Percentiles rank a stretch among this genome's conserved stretches.
phyloP scores from a whole-genome alignment of 768 basidiomycete genomes.

The Suillus discolor region DNA sequence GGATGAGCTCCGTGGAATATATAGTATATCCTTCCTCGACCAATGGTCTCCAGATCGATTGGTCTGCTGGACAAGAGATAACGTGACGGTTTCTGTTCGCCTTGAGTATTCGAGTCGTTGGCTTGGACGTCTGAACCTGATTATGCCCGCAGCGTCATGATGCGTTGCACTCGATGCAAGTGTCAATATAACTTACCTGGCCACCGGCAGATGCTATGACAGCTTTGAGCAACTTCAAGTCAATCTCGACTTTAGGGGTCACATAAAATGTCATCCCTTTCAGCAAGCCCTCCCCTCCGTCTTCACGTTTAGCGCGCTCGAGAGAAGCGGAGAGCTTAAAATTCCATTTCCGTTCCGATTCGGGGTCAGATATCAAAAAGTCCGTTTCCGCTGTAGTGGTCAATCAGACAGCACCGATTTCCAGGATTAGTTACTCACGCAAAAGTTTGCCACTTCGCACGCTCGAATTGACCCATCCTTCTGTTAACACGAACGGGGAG shows the following conservation, averaged over 20 bases:
- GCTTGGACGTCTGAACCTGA: constrained; percentile 48
- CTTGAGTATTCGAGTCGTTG: constrained; percentile 57
- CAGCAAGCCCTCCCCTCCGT: constrained; percentile 55
- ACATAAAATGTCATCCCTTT: constrained; percentile 72
- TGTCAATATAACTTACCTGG: constrained; percentile 44
- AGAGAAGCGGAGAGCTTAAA: constrained; percentile 68
- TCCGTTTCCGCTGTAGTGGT: constrained; percentile 56
- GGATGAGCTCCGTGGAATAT: constrained; percentile 70
- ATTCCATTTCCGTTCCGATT: constrained; percentile 64
- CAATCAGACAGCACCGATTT: not conserved
- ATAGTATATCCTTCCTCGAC: constrained; percentile 51
- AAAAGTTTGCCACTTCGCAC: constrained; percentile 58
- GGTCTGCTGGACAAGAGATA: constrained; percentile 68
- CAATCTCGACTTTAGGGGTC: constrained; percentile 64
- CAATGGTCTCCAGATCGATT: constrained; percentile 66
- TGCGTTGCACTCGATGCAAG: not conserved
- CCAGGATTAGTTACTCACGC: constrained; percentile 46
- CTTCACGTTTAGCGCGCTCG: constrained; percentile 50
- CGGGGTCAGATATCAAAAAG: constrained; percentile 61
- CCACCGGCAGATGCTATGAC: constrained; percentile 75
- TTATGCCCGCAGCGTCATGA: not conserved
- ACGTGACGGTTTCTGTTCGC: constrained; percentile 55
- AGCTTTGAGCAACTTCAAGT: constrained; percentile 62
- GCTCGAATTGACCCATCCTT: constrained; percentile 69
- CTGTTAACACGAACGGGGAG: constrained; percentile 62